Percentiles rank a stretch among this genome's conserved stretches.
Conservation (phyloP, 2,329 filamentous ascomycete species). For the Colletotrichum navitas region DNA sequence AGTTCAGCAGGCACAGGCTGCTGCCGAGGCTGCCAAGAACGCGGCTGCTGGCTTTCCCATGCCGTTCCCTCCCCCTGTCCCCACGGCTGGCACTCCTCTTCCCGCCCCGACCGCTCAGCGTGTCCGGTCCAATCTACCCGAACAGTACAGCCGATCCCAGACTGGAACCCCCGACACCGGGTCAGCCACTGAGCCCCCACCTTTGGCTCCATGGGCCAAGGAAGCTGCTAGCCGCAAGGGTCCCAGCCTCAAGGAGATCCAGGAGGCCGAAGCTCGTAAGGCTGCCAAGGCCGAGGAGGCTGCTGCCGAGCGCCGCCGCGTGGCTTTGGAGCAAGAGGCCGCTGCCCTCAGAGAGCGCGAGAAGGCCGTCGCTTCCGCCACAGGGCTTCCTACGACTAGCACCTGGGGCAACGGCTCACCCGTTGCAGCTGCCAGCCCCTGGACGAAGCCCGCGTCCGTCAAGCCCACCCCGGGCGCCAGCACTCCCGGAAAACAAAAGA, state of each 20-base stretch:
- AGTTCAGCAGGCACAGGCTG: slow-evolving; percentile 79
- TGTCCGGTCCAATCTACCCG: slow-evolving; percentile 84
- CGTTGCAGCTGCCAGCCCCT: slow-evolving; percentile 71
- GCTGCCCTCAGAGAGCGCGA: slow-evolving; percentile 70
- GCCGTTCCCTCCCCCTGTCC: slow-evolving; percentile 78
- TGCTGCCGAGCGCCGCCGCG: slow-evolving; percentile 81
- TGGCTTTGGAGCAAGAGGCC: slow-evolving; percentile 83
- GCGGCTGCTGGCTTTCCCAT: slow-evolving; percentile 76
- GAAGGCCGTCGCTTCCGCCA: slow-evolving; percentile 69
- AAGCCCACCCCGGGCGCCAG: slow-evolving; percentile 54
- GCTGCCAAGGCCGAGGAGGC: slow-evolving; percentile 89
- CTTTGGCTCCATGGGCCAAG: slow-evolving; percentile 95
- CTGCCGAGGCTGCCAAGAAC: slow-evolving; percentile 60
- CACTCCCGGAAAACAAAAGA: slow-evolving; percentile 76
- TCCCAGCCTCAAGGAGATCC: slow-evolving; percentile 95
- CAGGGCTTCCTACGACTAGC: slow-evolving; percentile 86
- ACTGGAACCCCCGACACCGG: slow-evolving; percentile 79
- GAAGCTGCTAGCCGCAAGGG: slow-evolving; percentile 84
- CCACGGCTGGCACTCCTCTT: slow-evolving; percentile 82
- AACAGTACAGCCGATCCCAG: slow-evolving; percentile 77
- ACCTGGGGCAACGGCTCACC: slow-evolving; percentile 90
- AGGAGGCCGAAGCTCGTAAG: slow-evolving; percentile 93
- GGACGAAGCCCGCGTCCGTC: slow-evolving; percentile 72
- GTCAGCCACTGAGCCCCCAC: slow-evolving; percentile 66
- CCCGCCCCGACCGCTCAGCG: slow-evolving; percentile 91